phyloP scores from a whole-genome alignment of 2,329 filamentous ascomycete genomes.

The Penicillium griseofulvum region DNA sequence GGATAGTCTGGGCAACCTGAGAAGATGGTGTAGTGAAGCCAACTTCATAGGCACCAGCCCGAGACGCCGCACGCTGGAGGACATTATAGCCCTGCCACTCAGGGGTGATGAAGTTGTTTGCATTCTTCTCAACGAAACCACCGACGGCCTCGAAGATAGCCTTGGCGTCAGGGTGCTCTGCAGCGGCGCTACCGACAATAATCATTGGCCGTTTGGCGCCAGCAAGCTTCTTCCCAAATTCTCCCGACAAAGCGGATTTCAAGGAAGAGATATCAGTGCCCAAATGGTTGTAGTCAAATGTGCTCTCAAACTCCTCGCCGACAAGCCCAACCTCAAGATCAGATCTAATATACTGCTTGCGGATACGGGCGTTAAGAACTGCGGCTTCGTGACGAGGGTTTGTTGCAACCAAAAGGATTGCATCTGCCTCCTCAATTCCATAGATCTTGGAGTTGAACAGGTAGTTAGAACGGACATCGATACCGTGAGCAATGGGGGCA shows the following conservation, averaged over 20 bases:
- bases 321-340: conserved; percentile 90
- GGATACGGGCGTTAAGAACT: conserved; percentile 90
- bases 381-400: conserved; percentile 95
- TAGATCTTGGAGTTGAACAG: conserved; percentile 94
- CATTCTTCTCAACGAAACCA: conserved; percentile 88
- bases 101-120: conserved; percentile 77
- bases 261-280: conserved; percentile 75
- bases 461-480: conserved; percentile 93
- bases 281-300: conserved; percentile 91
- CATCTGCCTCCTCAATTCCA: conserved; percentile 91
- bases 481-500: conserved; percentile 81
- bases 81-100: conserved; percentile 99
- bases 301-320: conserved; percentile 87
- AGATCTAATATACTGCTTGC: conserved; percentile 96
- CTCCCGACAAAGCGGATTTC: conserved; percentile 78
- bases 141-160: conserved; percentile 90
- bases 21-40: conserved; percentile 86
- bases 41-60: conserved; percentile 90
- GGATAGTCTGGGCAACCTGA: conserved; percentile 75
- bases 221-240: conserved; percentile 90
- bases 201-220: conserved; percentile 93
- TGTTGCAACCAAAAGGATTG: conserved; percentile 86
- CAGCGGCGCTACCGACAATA: conserved; percentile 86
- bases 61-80: conserved; percentile 87
- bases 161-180: conserved; percentile 87